Conservation (phyloP, 148 eudicot species). For the Amaranthus cruentus region DNA sequence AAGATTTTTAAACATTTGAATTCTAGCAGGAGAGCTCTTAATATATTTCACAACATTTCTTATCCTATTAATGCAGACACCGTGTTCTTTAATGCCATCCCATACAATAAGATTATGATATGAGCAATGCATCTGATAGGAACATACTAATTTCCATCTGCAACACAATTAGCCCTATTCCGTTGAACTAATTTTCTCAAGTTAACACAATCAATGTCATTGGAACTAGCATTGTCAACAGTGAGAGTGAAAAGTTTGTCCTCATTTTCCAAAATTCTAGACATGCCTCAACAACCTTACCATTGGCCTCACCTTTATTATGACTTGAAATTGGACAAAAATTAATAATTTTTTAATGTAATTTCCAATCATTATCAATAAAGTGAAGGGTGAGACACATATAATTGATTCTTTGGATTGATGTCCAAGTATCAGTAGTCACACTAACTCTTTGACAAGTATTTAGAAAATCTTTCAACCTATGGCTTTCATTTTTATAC, state of each 20-base stretch:
- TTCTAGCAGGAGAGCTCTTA: background rate
- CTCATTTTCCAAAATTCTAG: background rate
- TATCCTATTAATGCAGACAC: background rate
- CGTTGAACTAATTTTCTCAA: background rate
- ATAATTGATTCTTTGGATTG: background rate
- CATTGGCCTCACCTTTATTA: background rate
- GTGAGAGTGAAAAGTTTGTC: background rate
- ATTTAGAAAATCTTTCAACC: no score
- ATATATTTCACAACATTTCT: background rate
- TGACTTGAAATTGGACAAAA: background rate
- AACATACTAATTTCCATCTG: background rate
- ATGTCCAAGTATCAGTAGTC: conserved; percentile 2
- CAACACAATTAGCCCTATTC: background rate
- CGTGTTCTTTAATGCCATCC: background rate
- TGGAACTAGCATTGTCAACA: conserved; percentile 8
- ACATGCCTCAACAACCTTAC: background rate
- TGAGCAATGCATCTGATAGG: conserved; percentile 8
- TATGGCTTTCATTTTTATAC: no score
- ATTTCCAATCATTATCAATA: conserved; percentile 3
- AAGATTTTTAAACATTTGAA: background rate
- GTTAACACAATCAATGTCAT: background rate
- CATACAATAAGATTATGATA: background rate
- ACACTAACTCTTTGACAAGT: background rate
- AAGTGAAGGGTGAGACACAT: conserved; percentile 1
- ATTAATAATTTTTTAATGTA: background rate